Evolutionary conservation across 805 yeast species (phyloP).

Genomic region (Debaryomyces prosopidis): DNA sequence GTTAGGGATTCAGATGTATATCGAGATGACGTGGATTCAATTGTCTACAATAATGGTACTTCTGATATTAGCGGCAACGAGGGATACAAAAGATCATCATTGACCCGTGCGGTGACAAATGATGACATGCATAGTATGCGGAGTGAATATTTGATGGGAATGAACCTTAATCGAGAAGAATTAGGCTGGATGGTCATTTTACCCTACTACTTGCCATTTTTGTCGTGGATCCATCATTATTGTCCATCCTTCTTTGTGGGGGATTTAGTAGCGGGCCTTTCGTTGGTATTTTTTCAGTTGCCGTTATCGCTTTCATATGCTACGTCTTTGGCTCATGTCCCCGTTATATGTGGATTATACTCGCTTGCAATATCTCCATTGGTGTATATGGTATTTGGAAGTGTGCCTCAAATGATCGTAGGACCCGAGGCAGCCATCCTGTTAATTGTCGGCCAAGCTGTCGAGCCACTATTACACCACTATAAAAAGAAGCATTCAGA

Average conservation of each 20-base stretch:
- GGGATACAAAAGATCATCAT: not conserved
- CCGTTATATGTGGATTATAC: conserved; percentile 39
- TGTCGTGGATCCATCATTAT: conserved; percentile 66
- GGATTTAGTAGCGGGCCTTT: conserved; percentile 81
- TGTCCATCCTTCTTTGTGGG: conserved; percentile 39
- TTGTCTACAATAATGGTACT: not conserved
- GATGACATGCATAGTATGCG: no score
- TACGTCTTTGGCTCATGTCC: conserved; percentile 43
- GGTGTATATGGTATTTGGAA: conserved; percentile 42
- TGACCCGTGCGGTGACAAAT: not conserved
- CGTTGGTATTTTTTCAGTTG: conserved; percentile 87
- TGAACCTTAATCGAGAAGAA: conserved; percentile 18
- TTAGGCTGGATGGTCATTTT: conserved; percentile 34
- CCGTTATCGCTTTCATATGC: conserved; percentile 65
- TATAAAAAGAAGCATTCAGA: conserved; percentile 24
- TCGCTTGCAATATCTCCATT: conserved; percentile 42
- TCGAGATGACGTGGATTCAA: not conserved
- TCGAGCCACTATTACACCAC: conserved; percentile 44
- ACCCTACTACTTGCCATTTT: conserved; percentile 68
- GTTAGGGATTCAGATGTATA: not conserved
- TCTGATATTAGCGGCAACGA: not conserved
- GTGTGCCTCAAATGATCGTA: conserved; percentile 48
- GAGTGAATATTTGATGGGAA: conserved; percentile 6
- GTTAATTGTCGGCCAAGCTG: conserved; percentile 47
- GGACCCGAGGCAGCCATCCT: conserved; percentile 50